Base-by-base conservation (phyloP, 805 yeast genomes). In the Sungouiella thailandica region DNA sequence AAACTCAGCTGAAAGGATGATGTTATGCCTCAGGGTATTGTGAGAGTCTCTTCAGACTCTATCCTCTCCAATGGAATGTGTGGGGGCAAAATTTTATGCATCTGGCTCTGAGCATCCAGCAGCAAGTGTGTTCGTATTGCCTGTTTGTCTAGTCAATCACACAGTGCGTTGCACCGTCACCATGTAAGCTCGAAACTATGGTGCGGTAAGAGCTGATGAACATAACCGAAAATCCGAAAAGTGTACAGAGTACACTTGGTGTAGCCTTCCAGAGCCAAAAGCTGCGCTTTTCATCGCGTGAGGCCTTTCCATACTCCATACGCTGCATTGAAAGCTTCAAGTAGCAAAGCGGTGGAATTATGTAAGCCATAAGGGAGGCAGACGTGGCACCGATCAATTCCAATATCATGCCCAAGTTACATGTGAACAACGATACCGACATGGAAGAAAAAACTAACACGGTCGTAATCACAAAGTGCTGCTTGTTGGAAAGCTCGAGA, bases 311-410 rank as follows among this genome's bases (percentile, higher is more conserved):
- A 64, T 41, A 46, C 68, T 76, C 40, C 47, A 60, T 34, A 52
- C 62, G 43, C 24, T 55, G 58, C 65, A 62, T 37, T 0, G 87
- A 74, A 48, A 89, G 70, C 41, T 80, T 77, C 40, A 87, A 56
- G 48, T 72, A 83, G 48, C 96, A 89, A 54, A 81, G 55, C 3
- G 96, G 96, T 0, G 97, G 97, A 12, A 89, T 62, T 15, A 89
- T 86, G 53, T 85, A 89, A 0, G 97, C 97, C 82, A 90, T 80
- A 24, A 84, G 65, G 13, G 95, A 86, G 0, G 97, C 97, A 0
- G 95, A 83, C 0, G 95, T 83, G 0, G 96, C 89, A 2, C 97
- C 97, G 20, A 87, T 88, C 3, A 89, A 68, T 52, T 90, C 97
- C 25, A 89, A 66, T 18, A 90, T 80, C 9, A 93, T 83, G 1